Conservation (phyloP, 805 yeast species). For the Kuraishia molischiana region DNA sequence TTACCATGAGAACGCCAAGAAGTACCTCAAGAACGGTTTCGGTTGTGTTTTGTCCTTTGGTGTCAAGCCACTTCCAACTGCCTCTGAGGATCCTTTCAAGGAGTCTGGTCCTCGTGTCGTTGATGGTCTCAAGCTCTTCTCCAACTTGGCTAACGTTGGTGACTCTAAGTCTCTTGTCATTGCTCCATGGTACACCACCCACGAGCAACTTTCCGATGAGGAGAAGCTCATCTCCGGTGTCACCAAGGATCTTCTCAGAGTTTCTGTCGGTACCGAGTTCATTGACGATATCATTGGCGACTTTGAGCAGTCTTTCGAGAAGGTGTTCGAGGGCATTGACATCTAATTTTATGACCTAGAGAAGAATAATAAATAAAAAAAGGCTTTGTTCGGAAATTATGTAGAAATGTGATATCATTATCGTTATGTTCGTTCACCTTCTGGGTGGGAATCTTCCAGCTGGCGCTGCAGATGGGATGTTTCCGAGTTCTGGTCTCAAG, state of each 20-base stretch:
- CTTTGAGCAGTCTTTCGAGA: conserved; percentile 75
- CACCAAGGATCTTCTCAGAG: conserved; percentile 78
- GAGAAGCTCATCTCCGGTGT: conserved; percentile 84
- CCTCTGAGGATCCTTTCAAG: conserved; percentile 49
- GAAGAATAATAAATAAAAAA: no score
- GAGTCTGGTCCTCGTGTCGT: conserved; percentile 79
- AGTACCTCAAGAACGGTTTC: conserved; percentile 68
- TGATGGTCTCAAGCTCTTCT: conserved; percentile 74
- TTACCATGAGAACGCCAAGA: conserved; percentile 74
- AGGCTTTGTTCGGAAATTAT: no score
- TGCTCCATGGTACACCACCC: conserved; percentile 95
- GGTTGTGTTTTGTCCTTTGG: conserved; percentile 91
- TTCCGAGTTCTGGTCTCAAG: not conserved
- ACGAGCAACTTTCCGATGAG: conserved; percentile 77
- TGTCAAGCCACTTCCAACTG: conserved; percentile 52
- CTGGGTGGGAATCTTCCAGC: not conserved
- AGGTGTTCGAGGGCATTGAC: conserved; percentile 28
- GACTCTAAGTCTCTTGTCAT: conserved; percentile 92
- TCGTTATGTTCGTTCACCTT: no score
- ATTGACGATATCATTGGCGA: conserved; percentile 88
- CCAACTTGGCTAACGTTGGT: conserved; percentile 94
- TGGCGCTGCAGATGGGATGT: not conserved
- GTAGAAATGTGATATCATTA: no score
- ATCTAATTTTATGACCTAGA: no score
- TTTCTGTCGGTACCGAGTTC: conserved; percentile 84